Evolutionary conservation across 2,329 filamentous ascomycete species (phyloP).

Genomic region (Stagonosporopsis rhizophila): DNA sequence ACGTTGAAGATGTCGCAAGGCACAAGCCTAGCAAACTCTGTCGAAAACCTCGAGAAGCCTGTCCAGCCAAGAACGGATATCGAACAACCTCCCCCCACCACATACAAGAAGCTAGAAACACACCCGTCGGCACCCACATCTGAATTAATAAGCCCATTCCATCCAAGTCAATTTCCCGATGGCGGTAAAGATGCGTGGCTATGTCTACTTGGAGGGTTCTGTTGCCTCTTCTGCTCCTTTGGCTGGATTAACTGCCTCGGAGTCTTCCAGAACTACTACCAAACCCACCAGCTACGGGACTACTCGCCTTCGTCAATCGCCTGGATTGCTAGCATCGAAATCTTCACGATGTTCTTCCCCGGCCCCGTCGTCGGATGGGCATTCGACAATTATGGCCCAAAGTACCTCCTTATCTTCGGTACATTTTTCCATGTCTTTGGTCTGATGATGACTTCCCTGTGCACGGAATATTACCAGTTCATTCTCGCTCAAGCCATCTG

Average conservation of each 20-base stretch:
- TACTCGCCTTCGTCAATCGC: constrained; percentile 52
- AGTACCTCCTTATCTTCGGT: constrained; percentile 61
- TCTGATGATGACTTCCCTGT: constrained; percentile 69
- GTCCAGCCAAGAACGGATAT: constrained; percentile 15
- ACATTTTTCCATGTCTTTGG: constrained; percentile 65
- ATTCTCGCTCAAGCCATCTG: constrained; percentile 62
- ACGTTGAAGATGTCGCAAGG: constrained; percentile 7
- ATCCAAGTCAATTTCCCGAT: constrained; percentile 47
- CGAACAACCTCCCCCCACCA: constrained; percentile 23
- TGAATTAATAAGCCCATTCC: constrained; percentile 30
- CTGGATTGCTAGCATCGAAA: constrained; percentile 56
- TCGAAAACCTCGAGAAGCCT: constrained; percentile 25
- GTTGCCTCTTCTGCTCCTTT: constrained; percentile 46
- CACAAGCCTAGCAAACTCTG: constrained; percentile 23
- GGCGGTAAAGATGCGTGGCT: constrained; percentile 48
- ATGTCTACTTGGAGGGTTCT: constrained; percentile 36
- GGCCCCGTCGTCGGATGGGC: constrained; percentile 69
- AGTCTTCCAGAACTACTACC: constrained; percentile 58
- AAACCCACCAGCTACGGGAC: constrained; percentile 49
- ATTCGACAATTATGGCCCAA: constrained; percentile 69
- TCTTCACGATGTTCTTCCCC: constrained; percentile 59
- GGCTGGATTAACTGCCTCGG: constrained; percentile 56
- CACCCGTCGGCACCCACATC: constrained; percentile 10
- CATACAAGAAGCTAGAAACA: constrained; percentile 22
- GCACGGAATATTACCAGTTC: constrained; percentile 62